phyloP scores from a whole-genome alignment of 768 basidiomycete species.

The Mycena pura region DNA sequence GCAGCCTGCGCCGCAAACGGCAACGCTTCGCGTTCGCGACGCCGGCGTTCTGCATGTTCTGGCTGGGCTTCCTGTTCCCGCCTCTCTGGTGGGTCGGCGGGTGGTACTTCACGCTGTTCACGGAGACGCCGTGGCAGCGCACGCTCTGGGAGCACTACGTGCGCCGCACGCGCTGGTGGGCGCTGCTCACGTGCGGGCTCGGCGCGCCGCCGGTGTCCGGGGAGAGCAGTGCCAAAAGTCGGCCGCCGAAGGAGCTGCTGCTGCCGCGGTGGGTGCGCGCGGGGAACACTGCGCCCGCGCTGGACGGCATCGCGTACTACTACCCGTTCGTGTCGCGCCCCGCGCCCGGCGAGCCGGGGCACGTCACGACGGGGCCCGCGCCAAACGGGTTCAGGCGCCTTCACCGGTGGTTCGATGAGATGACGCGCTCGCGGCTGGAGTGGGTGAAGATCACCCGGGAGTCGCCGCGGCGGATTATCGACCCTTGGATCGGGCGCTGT shows the following conservation, averaged over 20 bases:
- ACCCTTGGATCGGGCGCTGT: slow-evolving; percentile 27
- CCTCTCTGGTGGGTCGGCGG: slow-evolving; percentile 28
- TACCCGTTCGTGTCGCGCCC: slow-evolving; percentile 29
- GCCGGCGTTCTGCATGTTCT: slow-evolving; percentile 28
- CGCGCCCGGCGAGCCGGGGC: slow-evolving; percentile 11
- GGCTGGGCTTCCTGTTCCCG: slow-evolving; percentile 27
- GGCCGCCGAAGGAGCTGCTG: slow-evolving; percentile 13
- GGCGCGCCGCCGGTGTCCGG: neutral
- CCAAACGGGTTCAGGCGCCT: slow-evolving; percentile 11
- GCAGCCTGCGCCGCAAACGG: slow-evolving; percentile 16
- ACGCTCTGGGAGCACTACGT: slow-evolving; percentile 28
- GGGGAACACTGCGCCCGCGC: slow-evolving; percentile 12
- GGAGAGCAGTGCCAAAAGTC: neutral
- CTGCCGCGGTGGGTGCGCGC: slow-evolving; percentile 26
- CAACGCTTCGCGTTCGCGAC: slow-evolving; percentile 18
- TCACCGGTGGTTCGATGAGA: slow-evolving; percentile 18
- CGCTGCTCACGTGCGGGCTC: slow-evolving; percentile 9
- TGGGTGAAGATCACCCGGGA: slow-evolving; percentile 16
- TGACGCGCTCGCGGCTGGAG: slow-evolving; percentile 19
- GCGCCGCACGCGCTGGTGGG: slow-evolving; percentile 22
- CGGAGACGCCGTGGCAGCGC: slow-evolving; percentile 20
- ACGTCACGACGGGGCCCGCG: slow-evolving; percentile 15
- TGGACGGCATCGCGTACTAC: slow-evolving; percentile 28
- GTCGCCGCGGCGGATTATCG: slow-evolving; percentile 23
- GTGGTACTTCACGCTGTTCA: slow-evolving; percentile 27